Percentiles rank a stretch among this genome's conserved stretches.
Conservation (phyloP, 164 flowering plant species). For the Annona cherimola region DNA sequence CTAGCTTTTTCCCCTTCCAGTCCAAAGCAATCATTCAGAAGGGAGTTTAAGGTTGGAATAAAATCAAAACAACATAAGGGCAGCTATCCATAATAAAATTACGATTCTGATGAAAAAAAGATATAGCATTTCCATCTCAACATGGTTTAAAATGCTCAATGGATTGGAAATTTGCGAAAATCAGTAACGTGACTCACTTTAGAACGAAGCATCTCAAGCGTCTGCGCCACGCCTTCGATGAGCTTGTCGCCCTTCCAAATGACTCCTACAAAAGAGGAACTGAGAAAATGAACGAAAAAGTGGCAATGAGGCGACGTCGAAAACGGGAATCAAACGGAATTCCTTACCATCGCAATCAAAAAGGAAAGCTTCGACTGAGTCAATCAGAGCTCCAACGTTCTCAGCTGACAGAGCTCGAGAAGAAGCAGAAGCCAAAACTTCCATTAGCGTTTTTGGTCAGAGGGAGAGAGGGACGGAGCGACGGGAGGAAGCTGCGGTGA, state of each 20-base stretch:
- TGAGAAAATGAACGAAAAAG: neutral
- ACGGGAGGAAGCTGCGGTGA: constrained; percentile 2
- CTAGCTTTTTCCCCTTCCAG: constrained; percentile 73
- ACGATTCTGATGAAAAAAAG: too few species aligned
- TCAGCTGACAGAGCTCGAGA: constrained; percentile 34
- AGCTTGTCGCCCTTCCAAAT: constrained; percentile 93
- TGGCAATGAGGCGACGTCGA: neutral
- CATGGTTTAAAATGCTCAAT: too few species aligned
- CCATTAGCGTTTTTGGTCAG: neutral
- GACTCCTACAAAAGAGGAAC: constrained; percentile 37
- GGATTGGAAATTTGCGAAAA: neutral
- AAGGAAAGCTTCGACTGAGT: constrained; percentile 79
- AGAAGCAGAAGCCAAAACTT: neutral
- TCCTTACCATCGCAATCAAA: constrained; percentile 91
- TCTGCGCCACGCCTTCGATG: constrained; percentile 70
- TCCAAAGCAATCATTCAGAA: neutral
- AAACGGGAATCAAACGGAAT: neutral
- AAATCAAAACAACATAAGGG: too few species aligned
- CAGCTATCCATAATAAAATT: too few species aligned
- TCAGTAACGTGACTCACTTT: constrained; percentile 24
- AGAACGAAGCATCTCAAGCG: constrained; percentile 68
- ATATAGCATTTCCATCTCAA: too few species aligned
- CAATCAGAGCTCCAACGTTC: constrained; percentile 39
- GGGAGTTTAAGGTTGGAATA: too few species aligned
- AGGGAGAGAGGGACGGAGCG: neutral